These are phyloP conservation scores for Talaromyces proteolyticus DNA, from an alignment of 495 filamentous ascomycete species.

Conservation along the genomic window DNA sequence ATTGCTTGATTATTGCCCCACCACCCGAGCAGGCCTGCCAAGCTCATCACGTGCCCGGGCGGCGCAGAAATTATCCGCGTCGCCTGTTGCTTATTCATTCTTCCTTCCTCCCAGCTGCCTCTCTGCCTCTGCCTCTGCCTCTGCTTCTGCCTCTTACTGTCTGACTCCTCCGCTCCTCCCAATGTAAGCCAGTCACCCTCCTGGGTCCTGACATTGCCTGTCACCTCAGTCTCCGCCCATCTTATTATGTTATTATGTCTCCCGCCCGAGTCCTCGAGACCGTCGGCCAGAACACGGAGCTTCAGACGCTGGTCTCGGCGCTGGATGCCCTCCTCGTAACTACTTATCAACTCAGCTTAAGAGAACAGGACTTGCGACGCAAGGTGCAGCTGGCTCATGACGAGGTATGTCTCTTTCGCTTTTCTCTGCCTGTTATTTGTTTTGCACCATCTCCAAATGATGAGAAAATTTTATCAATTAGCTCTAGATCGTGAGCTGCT, in stretches of 20 bases:
- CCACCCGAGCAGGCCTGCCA: not conserved
- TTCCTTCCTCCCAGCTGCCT: not conserved
- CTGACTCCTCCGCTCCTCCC: too few species aligned
- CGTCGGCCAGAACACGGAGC: constrained; percentile 31
- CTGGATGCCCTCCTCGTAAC: constrained; percentile 46
- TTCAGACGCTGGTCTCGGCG: constrained; percentile 36
- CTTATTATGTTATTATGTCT: constrained; percentile 22
- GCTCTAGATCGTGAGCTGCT: constrained; percentile 55
- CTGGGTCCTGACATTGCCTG: not conserved
- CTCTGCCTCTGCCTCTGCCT: not conserved
- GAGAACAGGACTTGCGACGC: constrained; percentile 36
- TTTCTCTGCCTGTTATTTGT: constrained; percentile 6
- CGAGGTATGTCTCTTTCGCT: constrained; percentile 33
- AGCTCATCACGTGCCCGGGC: not conserved
- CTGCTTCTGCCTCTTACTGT: too few species aligned
- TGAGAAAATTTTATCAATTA: constrained; percentile 42
- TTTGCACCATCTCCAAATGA: constrained; percentile 24
- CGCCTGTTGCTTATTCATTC: not conserved
- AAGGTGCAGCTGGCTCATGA: constrained; percentile 35
- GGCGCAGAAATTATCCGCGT: not conserved
- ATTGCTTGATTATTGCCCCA: too few species aligned
- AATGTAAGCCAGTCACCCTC: not conserved
- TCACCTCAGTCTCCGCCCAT: not conserved
- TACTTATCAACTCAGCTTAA: constrained; percentile 37
- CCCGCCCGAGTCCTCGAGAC: constrained; percentile 26